phyloP scores from a whole-genome alignment of 176 grass and related monocot species.

The Ensete glaucum region DNA sequence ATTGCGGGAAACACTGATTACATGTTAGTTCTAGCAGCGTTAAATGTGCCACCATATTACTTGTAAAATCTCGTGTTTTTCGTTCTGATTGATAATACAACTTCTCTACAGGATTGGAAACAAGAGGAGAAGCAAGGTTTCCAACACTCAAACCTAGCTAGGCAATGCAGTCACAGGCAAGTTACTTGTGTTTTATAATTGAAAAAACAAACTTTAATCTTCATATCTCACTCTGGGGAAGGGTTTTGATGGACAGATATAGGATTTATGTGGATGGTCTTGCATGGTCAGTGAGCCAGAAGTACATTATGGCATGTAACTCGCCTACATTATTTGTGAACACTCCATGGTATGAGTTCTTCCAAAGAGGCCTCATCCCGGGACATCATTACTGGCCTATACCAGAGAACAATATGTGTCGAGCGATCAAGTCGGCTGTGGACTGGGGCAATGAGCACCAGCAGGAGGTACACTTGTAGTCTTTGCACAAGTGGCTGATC shows the following conservation, averaged over 20 bases:
- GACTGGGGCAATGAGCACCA: conserved; percentile 71
- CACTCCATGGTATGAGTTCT: conserved; percentile 55
- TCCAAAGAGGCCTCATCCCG: conserved; percentile 53
- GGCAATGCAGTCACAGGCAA: conserved; percentile 59
- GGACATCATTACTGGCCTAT: conserved; percentile 76
- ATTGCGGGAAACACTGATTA: conserved; percentile 9
- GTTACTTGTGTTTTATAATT: neutral
- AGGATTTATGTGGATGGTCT: conserved; percentile 70
- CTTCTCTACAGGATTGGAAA: conserved; percentile 38
- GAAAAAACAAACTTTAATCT: neutral
- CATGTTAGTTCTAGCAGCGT: neutral
- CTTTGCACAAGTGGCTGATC: too few relatives aligned
- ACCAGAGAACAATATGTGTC: conserved; percentile 29
- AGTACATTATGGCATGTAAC: conserved; percentile 85
- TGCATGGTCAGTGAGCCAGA: conserved; percentile 81
- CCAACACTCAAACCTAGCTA: conserved; percentile 47
- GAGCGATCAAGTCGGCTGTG: conserved; percentile 53
- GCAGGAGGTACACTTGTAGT: conserved; percentile 5
- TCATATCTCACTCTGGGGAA: neutral
- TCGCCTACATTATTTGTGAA: conserved; percentile 46
- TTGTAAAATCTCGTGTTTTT: neutral
- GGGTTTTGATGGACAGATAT: conserved; percentile 23
- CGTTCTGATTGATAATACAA: neutral
- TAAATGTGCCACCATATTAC: neutral
- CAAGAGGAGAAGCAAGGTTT: conserved; percentile 27